phyloP scores from a whole-genome alignment of 768 basidiomycete species.

The Baorangia bicolor region DNA sequence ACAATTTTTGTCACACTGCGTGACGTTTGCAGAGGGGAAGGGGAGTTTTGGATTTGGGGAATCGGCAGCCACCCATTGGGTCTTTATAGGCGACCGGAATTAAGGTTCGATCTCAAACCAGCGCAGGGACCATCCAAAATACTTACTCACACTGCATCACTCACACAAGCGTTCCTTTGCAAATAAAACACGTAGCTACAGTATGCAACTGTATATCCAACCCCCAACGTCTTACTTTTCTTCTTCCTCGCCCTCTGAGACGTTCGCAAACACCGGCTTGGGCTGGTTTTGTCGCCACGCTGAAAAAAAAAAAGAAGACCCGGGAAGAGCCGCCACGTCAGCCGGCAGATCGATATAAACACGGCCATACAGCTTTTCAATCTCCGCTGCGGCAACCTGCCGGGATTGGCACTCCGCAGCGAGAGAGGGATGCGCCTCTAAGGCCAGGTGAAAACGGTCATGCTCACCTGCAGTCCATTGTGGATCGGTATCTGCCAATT shows the following conservation, averaged over 20 bases:
- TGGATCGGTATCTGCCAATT: slow-evolving; percentile 71
- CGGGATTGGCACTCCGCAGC: slow-evolving; percentile 32
- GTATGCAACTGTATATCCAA: neutral
- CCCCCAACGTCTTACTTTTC: slow-evolving; percentile 48
- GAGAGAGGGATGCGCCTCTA: slow-evolving; percentile 10
- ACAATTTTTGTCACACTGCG: slow-evolving; percentile 61
- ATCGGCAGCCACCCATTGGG: slow-evolving; percentile 64
- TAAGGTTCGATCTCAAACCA: slow-evolving; percentile 79
- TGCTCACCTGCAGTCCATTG: slow-evolving; percentile 82
- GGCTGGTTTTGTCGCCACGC: too few species aligned
- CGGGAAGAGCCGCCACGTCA: slow-evolving; percentile 56
- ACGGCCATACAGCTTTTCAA: slow-evolving; percentile 30
- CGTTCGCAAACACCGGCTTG: slow-evolving; percentile 75
- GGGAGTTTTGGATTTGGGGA: slow-evolving; percentile 66
- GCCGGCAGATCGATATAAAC: slow-evolving; percentile 37
- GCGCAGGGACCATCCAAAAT: slow-evolving; percentile 65
- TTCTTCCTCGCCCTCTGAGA: slow-evolving; percentile 53
- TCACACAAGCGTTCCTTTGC: slow-evolving; percentile 11
- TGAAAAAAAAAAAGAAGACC: slow-evolving; percentile 43
- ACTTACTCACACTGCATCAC: slow-evolving; percentile 35
- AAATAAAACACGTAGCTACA: slow-evolving; percentile 7
- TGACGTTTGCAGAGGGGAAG: slow-evolving; percentile 50
- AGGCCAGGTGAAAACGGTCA: slow-evolving; percentile 19
- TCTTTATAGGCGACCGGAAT: slow-evolving; percentile 80
- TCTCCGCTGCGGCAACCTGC: slow-evolving; percentile 32